These are phyloP conservation scores for Dendrobium huoshanense DNA, from an alignment of 106 monocot species.

Conservation along the genomic window DNA sequence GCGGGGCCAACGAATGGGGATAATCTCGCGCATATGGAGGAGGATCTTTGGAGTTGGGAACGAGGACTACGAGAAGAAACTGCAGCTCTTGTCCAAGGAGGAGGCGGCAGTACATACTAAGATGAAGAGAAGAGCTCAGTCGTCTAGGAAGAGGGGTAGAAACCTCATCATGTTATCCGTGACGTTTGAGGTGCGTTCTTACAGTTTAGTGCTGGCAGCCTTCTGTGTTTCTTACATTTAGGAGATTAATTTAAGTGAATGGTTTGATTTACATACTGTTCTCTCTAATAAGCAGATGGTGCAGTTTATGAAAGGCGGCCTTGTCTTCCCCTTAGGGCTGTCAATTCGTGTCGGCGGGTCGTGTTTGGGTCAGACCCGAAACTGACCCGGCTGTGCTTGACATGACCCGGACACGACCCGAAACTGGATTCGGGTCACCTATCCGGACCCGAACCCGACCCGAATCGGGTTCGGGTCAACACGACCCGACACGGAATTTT, in stretches of 20 bases:
- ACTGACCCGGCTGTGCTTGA: too few species aligned
- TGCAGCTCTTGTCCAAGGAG: conserved; percentile 84
- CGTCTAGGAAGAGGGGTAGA: conserved; percentile 41
- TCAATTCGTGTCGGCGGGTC: too few species aligned
- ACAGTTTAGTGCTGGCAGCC: not conserved
- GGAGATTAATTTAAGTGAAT: not conserved
- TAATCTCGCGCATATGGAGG: conserved; percentile 56
- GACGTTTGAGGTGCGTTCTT: conserved; percentile 38
- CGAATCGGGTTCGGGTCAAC: too few species aligned
- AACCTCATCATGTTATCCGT: conserved; percentile 57
- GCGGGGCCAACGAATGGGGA: conserved; percentile 28
- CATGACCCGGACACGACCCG: too few species aligned
- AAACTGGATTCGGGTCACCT: too few species aligned
- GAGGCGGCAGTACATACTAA: conserved; percentile 60
- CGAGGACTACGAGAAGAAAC: conserved; percentile 65
- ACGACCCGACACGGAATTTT: too few species aligned
- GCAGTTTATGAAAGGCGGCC: not conserved
- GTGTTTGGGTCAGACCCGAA: too few species aligned
- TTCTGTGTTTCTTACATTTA: not conserved
- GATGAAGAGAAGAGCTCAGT: conserved; percentile 58
- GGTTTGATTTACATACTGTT: not conserved
- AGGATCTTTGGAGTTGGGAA: conserved; percentile 47
- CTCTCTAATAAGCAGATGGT: not conserved
- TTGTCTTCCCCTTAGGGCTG: too few species aligned
- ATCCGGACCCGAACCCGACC: too few species aligned